Evolutionary conservation across 345 rosid genomes (phyloP).

Genomic region (Anacardium occidentale): DNA sequence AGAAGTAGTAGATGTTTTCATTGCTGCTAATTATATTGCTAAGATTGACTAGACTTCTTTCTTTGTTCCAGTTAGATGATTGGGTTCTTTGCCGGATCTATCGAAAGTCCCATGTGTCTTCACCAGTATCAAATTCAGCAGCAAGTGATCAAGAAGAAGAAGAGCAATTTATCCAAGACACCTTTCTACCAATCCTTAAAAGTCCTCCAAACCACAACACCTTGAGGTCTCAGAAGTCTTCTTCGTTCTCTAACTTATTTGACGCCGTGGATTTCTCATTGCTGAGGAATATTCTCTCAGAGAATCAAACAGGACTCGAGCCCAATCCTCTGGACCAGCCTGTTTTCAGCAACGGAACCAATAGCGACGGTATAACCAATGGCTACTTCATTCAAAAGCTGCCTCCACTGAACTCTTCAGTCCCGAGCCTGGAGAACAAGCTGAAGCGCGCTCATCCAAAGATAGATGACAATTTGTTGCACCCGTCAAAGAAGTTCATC

Average conservation of each 20-base stretch:
- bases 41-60: neutral
- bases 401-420: constrained; percentile 46
- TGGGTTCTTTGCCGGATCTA: constrained; percentile 99
- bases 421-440: constrained; percentile 33
- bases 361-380: constrained; percentile 19
- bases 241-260: constrained; percentile 74
- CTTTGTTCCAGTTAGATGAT: constrained; percentile 72
- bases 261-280: constrained; percentile 74
- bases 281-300: constrained; percentile 53
- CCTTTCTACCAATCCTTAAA: constrained; percentile 32
- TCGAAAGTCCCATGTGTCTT: constrained; percentile 59
- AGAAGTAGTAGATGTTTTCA: neutral
- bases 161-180: constrained; percentile 39
- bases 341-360: constrained; percentile 21
- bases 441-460: constrained; percentile 52
- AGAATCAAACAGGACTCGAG: constrained; percentile 37
- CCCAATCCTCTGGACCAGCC: constrained; percentile 35
- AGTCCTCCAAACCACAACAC: constrained; percentile 28
- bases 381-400: constrained; percentile 49
- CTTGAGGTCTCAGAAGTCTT: constrained; percentile 62
- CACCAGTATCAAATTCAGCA: constrained; percentile 39
- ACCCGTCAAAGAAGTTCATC: constrained; percentile 47
- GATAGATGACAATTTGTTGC: constrained; percentile 39
- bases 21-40: constrained; percentile 1
- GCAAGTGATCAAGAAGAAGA: constrained; percentile 56